A percentile compares a stretch with the other conserved stretches of the same genome.
Evolutionary conservation across 2,329 filamentous ascomycete genomes (phyloP).

Genomic region (Venturia aucupariae): DNA sequence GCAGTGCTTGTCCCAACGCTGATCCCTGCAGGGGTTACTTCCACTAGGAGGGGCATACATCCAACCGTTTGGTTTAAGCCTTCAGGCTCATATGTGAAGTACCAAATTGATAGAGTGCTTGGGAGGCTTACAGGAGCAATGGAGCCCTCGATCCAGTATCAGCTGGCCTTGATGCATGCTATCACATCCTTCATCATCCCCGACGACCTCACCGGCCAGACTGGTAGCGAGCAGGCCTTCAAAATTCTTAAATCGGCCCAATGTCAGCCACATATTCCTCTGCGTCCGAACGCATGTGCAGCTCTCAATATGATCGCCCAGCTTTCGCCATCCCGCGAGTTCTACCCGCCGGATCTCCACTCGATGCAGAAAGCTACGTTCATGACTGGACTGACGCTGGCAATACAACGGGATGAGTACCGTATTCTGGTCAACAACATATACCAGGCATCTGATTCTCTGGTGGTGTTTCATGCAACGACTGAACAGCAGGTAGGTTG

Average conservation of each 20-base stretch:
- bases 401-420: conserved; percentile 27
- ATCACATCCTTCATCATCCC: conserved; percentile 27
- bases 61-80: conserved; percentile 31
- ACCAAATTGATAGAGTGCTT: conserved; percentile 22
- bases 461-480: background rate
- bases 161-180: conserved; percentile 29
- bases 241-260: conserved; percentile 18
- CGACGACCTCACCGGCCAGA: conserved; percentile 26
- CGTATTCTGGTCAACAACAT: conserved; percentile 12
- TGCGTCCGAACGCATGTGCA: conserved; percentile 6
- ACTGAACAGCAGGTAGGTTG: background rate
- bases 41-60: conserved; percentile 28
- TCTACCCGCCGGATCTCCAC: conserved; percentile 21
- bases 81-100: conserved; percentile 39
- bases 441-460: background rate
- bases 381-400: conserved; percentile 20
- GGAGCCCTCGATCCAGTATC: conserved; percentile 16
- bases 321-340: conserved; percentile 21
- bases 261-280: conserved; percentile 18
- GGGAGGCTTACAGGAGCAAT: conserved; percentile 15
- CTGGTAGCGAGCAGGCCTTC: conserved; percentile 26
- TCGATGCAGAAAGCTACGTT: conserved; percentile 26
- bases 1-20: conserved; percentile 44
- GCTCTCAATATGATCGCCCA: conserved; percentile 19
- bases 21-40: conserved; percentile 18